Base-by-base conservation (phyloP, 2,329 filamentous ascomycete species). In the Phaeosphaeria sp. region DNA sequence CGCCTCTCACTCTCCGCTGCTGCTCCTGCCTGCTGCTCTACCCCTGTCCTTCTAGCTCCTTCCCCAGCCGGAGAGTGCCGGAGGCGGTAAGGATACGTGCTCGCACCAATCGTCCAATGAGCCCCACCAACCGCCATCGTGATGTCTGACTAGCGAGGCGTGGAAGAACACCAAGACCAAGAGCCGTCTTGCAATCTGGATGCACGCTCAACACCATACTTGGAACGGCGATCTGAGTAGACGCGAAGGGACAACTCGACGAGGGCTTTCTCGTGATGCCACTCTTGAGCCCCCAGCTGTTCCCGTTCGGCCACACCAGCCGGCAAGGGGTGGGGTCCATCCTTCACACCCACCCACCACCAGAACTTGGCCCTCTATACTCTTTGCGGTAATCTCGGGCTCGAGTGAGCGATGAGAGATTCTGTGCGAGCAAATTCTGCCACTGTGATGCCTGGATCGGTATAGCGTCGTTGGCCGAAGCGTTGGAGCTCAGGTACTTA, bases 161-260 rank as follows among this genome's bases (percentile, higher is more conserved):
- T 58, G 51, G 50, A 22, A 27, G 45, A 67, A 69, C 61, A 60
- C 46, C 59, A 64, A 51, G 56, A 24, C 25, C 39, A 53, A 15
- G 21, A n/a, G 47, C n/a, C 6, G 33, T 53, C 50, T 67, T 65
- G 48, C 64, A 68, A 50, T 55, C 44, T 43, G 36, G 48, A 47
- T 68, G 65, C 68, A 67, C 62, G 21, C 25, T 59, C 56, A 59
- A 30, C 64, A 25, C 53, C 42, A 43, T 33, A 15, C 33, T 53
- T 20, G 22, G 39, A 13, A 1, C 33, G n/a, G 30, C 40, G 21
- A 17, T 27, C 42, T 52, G 45, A 57, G 53, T 30, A 40, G 40
- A 9, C 52, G 58, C 64, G 52, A 54, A 65, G 53, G 55, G 62
- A 66, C 53, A 72, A 39, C 65, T 73, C 57, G 49, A 53, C 51